Evolutionary conservation across 305 asterid species (phyloP).

Genomic region (Fraxinus velutina): DNA sequence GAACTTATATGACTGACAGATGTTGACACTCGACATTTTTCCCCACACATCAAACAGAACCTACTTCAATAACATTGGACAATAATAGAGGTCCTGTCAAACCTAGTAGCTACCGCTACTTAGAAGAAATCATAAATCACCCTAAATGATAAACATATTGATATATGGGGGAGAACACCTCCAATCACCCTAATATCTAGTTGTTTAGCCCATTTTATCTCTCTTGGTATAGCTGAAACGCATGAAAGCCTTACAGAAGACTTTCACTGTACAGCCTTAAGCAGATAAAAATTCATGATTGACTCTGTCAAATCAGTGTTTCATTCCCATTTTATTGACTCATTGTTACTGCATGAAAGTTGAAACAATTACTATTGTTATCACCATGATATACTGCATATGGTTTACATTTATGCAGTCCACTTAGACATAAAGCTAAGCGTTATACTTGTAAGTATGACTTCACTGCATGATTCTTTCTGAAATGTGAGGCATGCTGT

Average conservation of each 20-base stretch:
- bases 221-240: background rate
- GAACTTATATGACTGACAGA: background rate
- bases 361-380: background rate
- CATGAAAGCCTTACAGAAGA: background rate
- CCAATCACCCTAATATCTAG: background rate
- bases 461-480: background rate
- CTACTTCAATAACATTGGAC: background rate
- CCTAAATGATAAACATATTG: background rate
- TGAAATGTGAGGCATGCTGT: background rate
- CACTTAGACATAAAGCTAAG: background rate
- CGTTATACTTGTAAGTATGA: background rate
- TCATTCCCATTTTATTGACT: background rate
- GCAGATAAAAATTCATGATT: background rate
- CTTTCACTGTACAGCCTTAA: background rate
- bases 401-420: background rate
- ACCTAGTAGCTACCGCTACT: background rate
- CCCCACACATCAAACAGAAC: background rate
- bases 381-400: background rate
- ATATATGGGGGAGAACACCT: background rate
- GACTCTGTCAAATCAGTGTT: background rate
- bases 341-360: background rate
- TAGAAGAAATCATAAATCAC: background rate
- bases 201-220: slow-evolving; percentile 6
- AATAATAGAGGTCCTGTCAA: background rate
- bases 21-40: background rate